These are phyloP conservation scores for Trichoderma sp. DNA, from an alignment of 2,329 filamentous ascomycete genomes.

Conservation along the genomic window DNA sequence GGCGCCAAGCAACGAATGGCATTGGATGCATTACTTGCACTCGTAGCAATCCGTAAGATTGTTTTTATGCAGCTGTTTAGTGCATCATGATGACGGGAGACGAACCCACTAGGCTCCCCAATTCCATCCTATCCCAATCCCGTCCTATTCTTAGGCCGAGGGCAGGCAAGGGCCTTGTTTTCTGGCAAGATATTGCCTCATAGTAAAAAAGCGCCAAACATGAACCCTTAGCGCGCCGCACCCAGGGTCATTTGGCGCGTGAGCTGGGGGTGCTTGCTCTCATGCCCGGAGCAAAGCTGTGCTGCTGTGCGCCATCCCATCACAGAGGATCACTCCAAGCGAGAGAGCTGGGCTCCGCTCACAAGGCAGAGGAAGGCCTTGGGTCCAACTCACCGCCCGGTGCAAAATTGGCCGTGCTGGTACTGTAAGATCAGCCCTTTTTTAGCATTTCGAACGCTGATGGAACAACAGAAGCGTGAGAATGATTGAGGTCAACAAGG, in stretches of 20 bases:
- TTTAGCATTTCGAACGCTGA: slow-evolving; percentile 8
- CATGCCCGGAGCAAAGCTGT: background rate
- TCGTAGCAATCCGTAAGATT: background rate
- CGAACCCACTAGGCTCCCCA: background rate
- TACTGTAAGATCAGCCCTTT: slow-evolving; percentile 10
- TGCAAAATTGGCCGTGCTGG: background rate
- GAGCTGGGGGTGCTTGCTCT: background rate
- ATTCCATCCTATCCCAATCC: background rate
- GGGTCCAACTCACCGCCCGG: slow-evolving; percentile 7
- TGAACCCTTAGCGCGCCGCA: slow-evolving; percentile 8
- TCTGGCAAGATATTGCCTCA: slow-evolving; percentile 13
- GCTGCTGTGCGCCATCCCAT: slow-evolving; percentile 16
- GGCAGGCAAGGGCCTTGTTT: background rate
- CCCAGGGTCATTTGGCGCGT: slow-evolving; percentile 15
- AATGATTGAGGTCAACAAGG: background rate
- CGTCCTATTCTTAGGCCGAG: background rate
- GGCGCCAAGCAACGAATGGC: background rate
- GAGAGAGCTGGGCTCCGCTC: slow-evolving; percentile 11
- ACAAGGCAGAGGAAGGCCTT: background rate
- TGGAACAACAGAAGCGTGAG: slow-evolving; percentile 1
- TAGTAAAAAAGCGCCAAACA: slow-evolving; percentile 7
- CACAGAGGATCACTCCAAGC: background rate
- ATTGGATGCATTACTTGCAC: background rate
- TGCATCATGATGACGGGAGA: slow-evolving; percentile 17
- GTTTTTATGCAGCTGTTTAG: background rate